Percentiles rank a stretch among this genome's conserved stretches.
phyloP scores from a whole-genome alignment of 1,139 yeast species.

The Blastobotrys aristatus region DNA sequence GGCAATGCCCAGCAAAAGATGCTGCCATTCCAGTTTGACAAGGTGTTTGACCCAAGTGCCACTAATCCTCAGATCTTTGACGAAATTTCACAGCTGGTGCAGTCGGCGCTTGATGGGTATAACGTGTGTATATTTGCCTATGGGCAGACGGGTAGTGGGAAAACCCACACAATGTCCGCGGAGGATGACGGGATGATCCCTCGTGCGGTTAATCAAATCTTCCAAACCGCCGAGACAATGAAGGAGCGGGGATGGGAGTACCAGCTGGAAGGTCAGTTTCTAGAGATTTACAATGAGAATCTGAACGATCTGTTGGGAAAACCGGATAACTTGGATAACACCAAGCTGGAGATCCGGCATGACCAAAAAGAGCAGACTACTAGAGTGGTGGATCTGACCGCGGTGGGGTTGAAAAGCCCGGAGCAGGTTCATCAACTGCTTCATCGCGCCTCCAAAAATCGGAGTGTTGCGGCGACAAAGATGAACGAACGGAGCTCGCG shows the following conservation, averaged over 20 bases:
- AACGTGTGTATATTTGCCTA: constrained; percentile 94
- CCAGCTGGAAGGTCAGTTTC: constrained; percentile 64
- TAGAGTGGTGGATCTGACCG: constrained; percentile 53
- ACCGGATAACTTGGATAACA: constrained; percentile 29
- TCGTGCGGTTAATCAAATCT: constrained; percentile 66
- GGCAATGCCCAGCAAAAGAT: constrained; percentile 29
- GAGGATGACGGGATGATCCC: constrained; percentile 77
- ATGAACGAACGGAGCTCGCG: constrained; percentile 76
- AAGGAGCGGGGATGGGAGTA: constrained; percentile 62
- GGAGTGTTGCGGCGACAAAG: constrained; percentile 74
- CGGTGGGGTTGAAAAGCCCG: constrained; percentile 45
- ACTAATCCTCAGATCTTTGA: constrained; percentile 65
- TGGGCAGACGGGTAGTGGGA: constrained; percentile 98
- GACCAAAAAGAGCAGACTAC: constrained; percentile 53
- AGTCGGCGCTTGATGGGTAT: constrained; percentile 84
- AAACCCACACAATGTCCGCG: constrained; percentile 82
- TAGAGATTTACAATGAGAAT: constrained; percentile 85
- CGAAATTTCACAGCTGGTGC: constrained; percentile 82
- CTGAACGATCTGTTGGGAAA: constrained; percentile 60
- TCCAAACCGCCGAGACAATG: constrained; percentile 50
- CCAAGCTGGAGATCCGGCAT: constrained; percentile 69
- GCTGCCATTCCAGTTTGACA: constrained; percentile 66
- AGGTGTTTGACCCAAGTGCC: constrained; percentile 55
- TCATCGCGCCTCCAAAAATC: constrained; percentile 49
- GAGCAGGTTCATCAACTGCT: constrained; percentile 50